Evolutionary conservation across 768 basidiomycete genomes (phyloP), one percentile per base, ranked within the genome.

Genomic region (Rhodosporidiobolus sp.): DNA sequence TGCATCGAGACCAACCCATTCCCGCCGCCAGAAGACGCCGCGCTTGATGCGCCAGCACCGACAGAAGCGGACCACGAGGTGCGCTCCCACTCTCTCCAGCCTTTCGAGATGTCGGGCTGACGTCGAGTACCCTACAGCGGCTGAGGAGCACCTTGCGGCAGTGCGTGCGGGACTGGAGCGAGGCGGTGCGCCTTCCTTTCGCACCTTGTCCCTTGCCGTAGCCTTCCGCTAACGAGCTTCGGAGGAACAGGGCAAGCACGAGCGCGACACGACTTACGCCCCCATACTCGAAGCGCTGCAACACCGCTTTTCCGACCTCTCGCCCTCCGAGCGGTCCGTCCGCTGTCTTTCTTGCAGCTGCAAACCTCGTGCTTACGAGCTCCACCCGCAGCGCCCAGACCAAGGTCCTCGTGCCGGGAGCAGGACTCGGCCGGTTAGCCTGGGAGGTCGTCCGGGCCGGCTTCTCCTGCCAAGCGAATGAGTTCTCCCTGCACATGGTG

Each of bases 101-200:
- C 56, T 10, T 52, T 28, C n/a, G 57, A 53, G 56, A 46, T 26
- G 30, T 22, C 30, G n/a, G 48, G 58, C 55, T 35, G 77, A 81
- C 69, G 38, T 69, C 19, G 57, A 76, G 12, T 78, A 22, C 45
- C 76, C 89, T 90, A 87, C 92, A 96, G 79, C 94, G 95, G 79
- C 83, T 98, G 52, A 83, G 93, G 69, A 94, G 92, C 78, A 95
- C 94, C 0, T 81, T 97, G 50, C 92, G 95, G 78, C 93, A 95
- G 77, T 89, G 95, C 63, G 93, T 93, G 17, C 85, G 94, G 20
- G 94, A 98, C 79, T 98, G 94, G 94, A 91, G 90, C 70, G 85
- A 84, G 74, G 89, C 92, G 83, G 91, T 92, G 52, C 55, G 82
- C 76, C 2, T 28, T 67, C 56, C 56, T 26, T 20, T 10, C 24